Evolutionary conservation across 2,329 filamentous ascomycete genomes (phyloP).

Genomic region (Arthrobotrys iridis): DNA sequence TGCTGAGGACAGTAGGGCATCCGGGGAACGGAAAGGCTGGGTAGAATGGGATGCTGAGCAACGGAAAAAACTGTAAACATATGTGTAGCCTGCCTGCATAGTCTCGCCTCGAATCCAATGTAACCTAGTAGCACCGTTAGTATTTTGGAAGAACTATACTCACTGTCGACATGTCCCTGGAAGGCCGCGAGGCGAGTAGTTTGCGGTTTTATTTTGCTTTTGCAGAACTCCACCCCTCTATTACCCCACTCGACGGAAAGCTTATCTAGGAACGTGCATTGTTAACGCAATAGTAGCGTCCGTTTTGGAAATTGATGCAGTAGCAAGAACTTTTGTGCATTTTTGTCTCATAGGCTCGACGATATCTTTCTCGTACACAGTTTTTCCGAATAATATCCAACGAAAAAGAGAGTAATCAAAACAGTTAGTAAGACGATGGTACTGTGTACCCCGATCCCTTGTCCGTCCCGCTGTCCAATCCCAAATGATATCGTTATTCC

Average conservation of each 20-base stretch:
- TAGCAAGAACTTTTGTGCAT: slow-evolving; percentile 10
- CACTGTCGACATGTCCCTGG: too few species aligned
- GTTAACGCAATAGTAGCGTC: background rate
- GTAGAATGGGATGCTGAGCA: slow-evolving; percentile 35
- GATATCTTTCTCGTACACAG: slow-evolving; percentile 26
- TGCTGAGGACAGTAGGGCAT: slow-evolving; percentile 73
- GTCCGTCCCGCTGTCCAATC: background rate
- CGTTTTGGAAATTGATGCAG: background rate
- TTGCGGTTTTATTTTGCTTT: too few species aligned
- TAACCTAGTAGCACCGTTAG: too few species aligned
- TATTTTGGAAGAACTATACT: too few species aligned
- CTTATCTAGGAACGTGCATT: background rate
- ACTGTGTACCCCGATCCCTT: slow-evolving; percentile 8
- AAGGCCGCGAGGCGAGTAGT: too few species aligned
- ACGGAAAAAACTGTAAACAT: slow-evolving; percentile 5
- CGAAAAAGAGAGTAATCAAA: slow-evolving; percentile 15
- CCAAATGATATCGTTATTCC: slow-evolving; percentile 6
- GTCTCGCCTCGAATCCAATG: too few species aligned
- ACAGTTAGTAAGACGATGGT: background rate
- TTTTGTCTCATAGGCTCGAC: slow-evolving; percentile 13
- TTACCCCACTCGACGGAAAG: background rate
- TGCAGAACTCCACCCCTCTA: too few species aligned
- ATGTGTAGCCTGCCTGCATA: background rate
- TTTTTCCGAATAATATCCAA: slow-evolving; percentile 31
- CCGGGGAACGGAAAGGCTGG: slow-evolving; percentile 33